A percentile compares a stretch with the other conserved stretches of the same genome.
Conservation (phyloP, 768 basidiomycete genomes). For the Suillus alpinus region DNA sequence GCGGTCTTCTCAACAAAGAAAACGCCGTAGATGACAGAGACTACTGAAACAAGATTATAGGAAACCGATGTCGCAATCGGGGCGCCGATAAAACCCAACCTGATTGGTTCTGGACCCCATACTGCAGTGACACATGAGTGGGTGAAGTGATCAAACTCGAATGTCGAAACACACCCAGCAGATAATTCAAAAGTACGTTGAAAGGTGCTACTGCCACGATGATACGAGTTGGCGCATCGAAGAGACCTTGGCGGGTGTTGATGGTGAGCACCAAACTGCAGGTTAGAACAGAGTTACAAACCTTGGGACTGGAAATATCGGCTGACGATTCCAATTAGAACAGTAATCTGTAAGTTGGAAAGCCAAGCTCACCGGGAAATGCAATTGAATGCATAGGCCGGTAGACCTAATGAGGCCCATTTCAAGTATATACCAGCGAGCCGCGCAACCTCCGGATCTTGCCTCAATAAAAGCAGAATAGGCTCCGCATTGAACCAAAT, state of each 20-base stretch:
- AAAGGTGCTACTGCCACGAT: conserved; percentile 77
- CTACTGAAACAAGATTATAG: conserved; percentile 74
- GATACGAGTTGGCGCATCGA: conserved; percentile 78
- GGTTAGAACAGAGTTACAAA: conserved; percentile 18
- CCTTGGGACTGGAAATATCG: conserved; percentile 71
- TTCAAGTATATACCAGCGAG: conserved; percentile 74
- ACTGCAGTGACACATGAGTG: conserved; percentile 38
- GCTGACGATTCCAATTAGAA: conserved; percentile 9
- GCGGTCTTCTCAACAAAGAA: conserved; percentile 68
- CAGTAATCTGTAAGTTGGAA: not conserved
- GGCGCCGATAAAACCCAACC: conserved; percentile 89
- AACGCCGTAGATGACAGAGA: conserved; percentile 61
- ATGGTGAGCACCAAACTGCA: not conserved
- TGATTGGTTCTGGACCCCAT: conserved; percentile 76
- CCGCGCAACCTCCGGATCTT: conserved; percentile 80
- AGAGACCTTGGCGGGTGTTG: conserved; percentile 48
- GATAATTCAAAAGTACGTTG: conserved; percentile 77
- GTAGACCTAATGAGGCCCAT: conserved; percentile 73
- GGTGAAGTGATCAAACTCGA: not conserved
- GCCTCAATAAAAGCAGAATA: conserved; percentile 67
- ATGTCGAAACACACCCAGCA: conserved; percentile 55
- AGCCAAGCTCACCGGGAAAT: conserved; percentile 40
- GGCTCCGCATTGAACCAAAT: conserved; percentile 84
- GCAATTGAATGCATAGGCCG: conserved; percentile 57
- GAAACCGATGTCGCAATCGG: conserved; percentile 86